Evolutionary conservation across 768 basidiomycete species (phyloP).

Genomic region (Tubosaeta sp.): DNA sequence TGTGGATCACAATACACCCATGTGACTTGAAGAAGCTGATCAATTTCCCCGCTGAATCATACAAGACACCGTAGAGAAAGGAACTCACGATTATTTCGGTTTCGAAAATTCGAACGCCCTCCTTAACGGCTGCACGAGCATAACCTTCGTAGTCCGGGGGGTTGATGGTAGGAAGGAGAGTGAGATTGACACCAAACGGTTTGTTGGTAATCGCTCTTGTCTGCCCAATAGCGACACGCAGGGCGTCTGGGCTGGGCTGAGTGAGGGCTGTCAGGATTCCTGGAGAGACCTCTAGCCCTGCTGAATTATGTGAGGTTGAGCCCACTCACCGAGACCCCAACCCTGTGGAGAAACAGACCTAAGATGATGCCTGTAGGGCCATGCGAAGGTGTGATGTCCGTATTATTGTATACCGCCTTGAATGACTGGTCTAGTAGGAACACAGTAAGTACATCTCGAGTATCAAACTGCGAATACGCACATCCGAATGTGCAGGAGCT

Average conservation of each 20-base stretch:
- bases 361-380: neutral
- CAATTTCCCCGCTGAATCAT: conserved; percentile 58
- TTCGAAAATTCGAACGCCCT: conserved; percentile 86
- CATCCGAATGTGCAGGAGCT: conserved; percentile 64
- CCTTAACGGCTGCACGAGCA: conserved; percentile 76
- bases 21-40: conserved; percentile 81
- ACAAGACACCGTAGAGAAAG: neutral
- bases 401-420: conserved; percentile 94
- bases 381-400: neutral
- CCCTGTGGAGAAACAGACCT: conserved; percentile 43
- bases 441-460: neutral
- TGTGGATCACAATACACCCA: conserved; percentile 79
- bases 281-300: conserved; percentile 13
- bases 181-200: conserved; percentile 84
- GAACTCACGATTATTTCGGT: conserved; percentile 79
- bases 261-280: conserved; percentile 87
- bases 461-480: conserved; percentile 31
- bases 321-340: conserved; percentile 70
- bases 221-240: conserved; percentile 76
- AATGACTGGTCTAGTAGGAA: conserved; percentile 57
- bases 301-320: neutral
- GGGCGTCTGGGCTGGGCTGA: conserved; percentile 78
- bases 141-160: conserved; percentile 90
- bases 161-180: conserved; percentile 82
- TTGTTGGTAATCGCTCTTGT: conserved; percentile 65